These are phyloP conservation scores for Yamadazyma endophytica DNA, from an alignment of 805 yeast genomes.

Conservation along the genomic window DNA sequence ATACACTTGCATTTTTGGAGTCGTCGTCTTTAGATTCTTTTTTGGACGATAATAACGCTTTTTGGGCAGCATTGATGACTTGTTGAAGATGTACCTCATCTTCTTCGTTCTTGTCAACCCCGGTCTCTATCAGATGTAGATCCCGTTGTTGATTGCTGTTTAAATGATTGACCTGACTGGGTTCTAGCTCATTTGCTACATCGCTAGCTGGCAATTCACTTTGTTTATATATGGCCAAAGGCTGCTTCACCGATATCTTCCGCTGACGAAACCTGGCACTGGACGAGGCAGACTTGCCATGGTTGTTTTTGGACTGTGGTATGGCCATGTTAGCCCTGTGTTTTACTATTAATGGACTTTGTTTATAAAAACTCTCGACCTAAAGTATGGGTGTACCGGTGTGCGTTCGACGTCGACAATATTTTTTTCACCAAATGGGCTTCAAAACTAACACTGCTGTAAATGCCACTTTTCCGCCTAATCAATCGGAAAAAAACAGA, in stretches of 20 bases:
- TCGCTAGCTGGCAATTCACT: constrained; percentile 79
- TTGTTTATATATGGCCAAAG: constrained; percentile 71
- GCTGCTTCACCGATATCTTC: constrained; percentile 88
- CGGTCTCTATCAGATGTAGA: constrained; percentile 86
- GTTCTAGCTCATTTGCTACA: constrained; percentile 34
- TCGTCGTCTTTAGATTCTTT: constrained; percentile 13
- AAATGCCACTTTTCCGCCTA: no score
- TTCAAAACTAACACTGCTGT: no score
- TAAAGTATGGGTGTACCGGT: constrained; percentile 8
- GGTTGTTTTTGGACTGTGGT: constrained; percentile 28
- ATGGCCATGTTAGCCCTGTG: constrained; percentile 28
- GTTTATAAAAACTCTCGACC: not conserved
- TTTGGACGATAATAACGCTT: constrained; percentile 45
- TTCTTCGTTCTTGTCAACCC: constrained; percentile 97
- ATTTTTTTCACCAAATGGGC: no score
- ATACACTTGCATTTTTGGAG: constrained; percentile 41
- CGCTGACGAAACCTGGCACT: constrained; percentile 88
- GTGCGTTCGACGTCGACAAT: no score
- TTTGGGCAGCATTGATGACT: constrained; percentile 77
- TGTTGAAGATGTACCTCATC: constrained; percentile 94
- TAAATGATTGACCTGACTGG: constrained; percentile 39
- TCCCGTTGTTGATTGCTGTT: constrained; percentile 72
- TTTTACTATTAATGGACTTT: not conserved
- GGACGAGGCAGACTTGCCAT: constrained; percentile 27
- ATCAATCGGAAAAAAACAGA: no score